Conservation (phyloP, 106 monocot genomes). For the Dioscorea zingiberensis region DNA sequence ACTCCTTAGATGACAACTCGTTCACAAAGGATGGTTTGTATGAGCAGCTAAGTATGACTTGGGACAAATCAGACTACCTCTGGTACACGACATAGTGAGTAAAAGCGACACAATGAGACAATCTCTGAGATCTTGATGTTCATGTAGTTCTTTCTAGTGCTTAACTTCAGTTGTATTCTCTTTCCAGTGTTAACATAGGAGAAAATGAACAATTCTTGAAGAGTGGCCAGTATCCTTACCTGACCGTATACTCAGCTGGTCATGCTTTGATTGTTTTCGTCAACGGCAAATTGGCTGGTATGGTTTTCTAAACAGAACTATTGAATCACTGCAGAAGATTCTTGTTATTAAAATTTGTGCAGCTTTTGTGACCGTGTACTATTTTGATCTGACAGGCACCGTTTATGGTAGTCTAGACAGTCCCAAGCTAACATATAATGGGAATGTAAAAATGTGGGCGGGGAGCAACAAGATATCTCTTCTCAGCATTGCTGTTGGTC, state of each 20-base stretch:
- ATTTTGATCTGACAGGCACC: slow-evolving; percentile 16
- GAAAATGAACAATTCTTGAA: slow-evolving; percentile 33
- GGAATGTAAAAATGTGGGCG: slow-evolving; percentile 32
- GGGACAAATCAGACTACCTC: slow-evolving; percentile 35
- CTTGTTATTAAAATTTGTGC: no score
- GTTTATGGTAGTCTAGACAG: slow-evolving; percentile 22
- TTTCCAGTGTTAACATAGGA: slow-evolving; percentile 31
- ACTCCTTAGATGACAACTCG: slow-evolving; percentile 6
- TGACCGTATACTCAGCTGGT: slow-evolving; percentile 39
- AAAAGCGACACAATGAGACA: neutral
- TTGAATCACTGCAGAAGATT: no score
- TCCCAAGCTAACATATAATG: slow-evolving; percentile 29
- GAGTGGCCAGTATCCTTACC: no score
- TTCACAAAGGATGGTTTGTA: slow-evolving; percentile 24
- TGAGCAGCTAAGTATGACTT: slow-evolving; percentile 37
- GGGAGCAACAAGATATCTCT: slow-evolving; percentile 49
- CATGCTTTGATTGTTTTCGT: slow-evolving; percentile 38
- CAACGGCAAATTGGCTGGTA: slow-evolving; percentile 35
- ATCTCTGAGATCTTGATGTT: neutral
- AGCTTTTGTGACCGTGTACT: no score
- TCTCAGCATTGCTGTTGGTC: slow-evolving; percentile 41
- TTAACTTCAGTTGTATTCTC: neutral
- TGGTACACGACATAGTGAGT: slow-evolving; percentile 55
- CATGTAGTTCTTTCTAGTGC: neutral
- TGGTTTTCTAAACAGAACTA: no score